Evolutionary conservation across 2,329 filamentous ascomycete species (phyloP), one percentile per base, ranked within the genome.

Genomic region (Zelopaecilomyces penicillatus): DNA sequence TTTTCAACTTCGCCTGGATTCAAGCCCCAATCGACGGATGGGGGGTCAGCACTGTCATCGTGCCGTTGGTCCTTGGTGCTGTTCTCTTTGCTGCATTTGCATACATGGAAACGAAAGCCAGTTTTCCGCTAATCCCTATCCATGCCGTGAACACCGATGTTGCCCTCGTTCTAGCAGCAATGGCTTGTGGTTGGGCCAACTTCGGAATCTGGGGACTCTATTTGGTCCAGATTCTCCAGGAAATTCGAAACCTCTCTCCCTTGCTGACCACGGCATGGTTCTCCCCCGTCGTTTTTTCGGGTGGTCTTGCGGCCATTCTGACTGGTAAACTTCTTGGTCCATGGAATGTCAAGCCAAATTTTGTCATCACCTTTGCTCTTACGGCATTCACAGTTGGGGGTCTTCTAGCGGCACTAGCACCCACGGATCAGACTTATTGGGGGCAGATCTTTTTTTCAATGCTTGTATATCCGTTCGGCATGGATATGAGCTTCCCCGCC

Each of bases 1-100:
- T 85, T 12, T 70, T 85, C 61, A 83, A 83, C 56, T 77, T 85
- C 52, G 76, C 80, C 0, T 83, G 78, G 77, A 84, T 82, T 47
- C 79, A 85, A 55, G 80, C 76, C 0, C 72, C 77, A 0, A 65
- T 76, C 0, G 74, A 70, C 2, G 78, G 78, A 2, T 85, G 81
- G 81, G 52, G 62, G 1, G 65, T 68, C 5, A 65, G 76, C 0
- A 78, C 78, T 44, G 67, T 80, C n/a, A 74, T 76, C 47, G 63
- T 74, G 0, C 62, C 75, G 1, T 64, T 86, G 0, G 72, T 83
- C 33, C 48, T 82, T 3, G 80, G 81, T 0, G 45, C 77, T 2
- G 33, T 80, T 0, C 61, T 83, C 3, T 65, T 81, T 2, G 62
- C 59, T 0, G 53, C 68, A 1, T 86, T 86, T 55, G 69, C 78